Conservation (phyloP, 1,284 basidiomycete genomes). For the Malassezia caprae region DNA sequence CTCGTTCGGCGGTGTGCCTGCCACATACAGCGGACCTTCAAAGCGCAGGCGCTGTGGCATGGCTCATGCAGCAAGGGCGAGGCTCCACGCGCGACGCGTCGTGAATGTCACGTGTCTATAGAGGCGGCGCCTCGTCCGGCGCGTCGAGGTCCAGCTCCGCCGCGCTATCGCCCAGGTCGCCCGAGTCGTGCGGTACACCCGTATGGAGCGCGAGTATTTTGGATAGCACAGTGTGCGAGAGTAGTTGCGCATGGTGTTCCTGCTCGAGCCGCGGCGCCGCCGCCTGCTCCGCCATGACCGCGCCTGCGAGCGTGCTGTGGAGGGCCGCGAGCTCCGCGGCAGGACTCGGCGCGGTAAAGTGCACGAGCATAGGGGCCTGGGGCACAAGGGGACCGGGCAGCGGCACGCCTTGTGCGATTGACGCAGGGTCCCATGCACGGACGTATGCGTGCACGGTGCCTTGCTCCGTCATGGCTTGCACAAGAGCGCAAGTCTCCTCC, state of each 20-base stretch:
- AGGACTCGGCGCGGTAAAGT: background rate
- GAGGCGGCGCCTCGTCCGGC: background rate
- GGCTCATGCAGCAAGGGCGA: background rate
- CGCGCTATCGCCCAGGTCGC: background rate
- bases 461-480: background rate
- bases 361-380: background rate
- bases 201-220: background rate
- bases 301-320: background rate
- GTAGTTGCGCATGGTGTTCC: background rate
- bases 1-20: conserved; percentile 30
- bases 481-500: background rate
- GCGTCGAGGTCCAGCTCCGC: conserved; percentile 1
- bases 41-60: conserved; percentile 13
- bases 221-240: background rate
- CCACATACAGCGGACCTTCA: conserved; percentile 28
- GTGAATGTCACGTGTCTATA: conserved; percentile 2
- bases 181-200: background rate
- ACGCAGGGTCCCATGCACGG: background rate
- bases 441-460: background rate
- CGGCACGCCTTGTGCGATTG: background rate
- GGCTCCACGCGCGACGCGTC: background rate
- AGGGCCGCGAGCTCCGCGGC: background rate
- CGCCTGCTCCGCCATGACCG: background rate
- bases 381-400: background rate
- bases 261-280: background rate